A percentile compares a stretch with the other conserved stretches of the same genome.
Evolutionary conservation across 371 early-diverging fungal genomes (phyloP).

Genomic region (Mortierella sp.): DNA sequence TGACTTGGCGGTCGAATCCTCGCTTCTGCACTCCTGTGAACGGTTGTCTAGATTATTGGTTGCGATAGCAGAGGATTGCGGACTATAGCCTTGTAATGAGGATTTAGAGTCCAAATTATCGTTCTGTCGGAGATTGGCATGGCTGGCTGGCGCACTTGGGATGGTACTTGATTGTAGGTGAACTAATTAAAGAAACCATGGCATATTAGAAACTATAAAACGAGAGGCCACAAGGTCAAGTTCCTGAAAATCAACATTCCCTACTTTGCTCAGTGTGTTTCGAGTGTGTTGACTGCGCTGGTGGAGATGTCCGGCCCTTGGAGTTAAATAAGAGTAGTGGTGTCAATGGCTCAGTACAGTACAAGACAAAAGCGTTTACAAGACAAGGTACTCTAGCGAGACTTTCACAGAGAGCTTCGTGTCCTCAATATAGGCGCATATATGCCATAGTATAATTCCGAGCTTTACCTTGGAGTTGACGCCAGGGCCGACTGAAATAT

Average conservation of each 20-base stretch:
- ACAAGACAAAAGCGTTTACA: neutral
- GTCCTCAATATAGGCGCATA: neutral
- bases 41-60: no score
- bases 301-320: constrained; percentile 5
- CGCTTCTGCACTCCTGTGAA: neutral
- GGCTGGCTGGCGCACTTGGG: neutral
- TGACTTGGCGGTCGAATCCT: neutral
- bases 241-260: neutral
- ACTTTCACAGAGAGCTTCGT: neutral
- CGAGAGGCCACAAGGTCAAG: neutral
- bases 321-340: neutral
- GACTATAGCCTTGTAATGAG: no score
- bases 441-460: neutral
- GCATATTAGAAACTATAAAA: neutral
- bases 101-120: neutral
- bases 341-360: constrained; percentile 7
- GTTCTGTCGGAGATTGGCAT: neutral
- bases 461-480: constrained; percentile 24
- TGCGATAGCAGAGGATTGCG: no score
- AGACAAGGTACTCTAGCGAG: neutral
- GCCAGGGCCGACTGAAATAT: neutral
- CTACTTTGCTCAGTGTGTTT: neutral
- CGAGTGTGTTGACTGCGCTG: neutral
- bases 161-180: neutral
- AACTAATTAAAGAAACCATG: neutral